Evolutionary conservation across 768 basidiomycete species (phyloP), one percentile per base, ranked within the genome.

Genomic region (Boletus eberwhitei): DNA sequence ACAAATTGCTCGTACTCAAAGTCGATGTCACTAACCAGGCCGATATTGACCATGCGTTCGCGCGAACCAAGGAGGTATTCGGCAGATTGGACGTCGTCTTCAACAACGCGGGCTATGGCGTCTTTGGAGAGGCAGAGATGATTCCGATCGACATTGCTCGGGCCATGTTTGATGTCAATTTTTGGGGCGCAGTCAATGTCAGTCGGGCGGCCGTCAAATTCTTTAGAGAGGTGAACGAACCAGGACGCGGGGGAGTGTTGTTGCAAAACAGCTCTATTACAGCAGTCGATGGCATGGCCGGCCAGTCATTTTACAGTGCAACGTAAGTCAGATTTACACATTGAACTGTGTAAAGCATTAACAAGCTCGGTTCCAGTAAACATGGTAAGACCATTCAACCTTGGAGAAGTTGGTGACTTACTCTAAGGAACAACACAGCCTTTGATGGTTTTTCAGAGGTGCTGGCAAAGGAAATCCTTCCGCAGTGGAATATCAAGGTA

Each of bases 401-500:
- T 17, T 8, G 17, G 1, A 2, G 0, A 17, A 4, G 13, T 17
- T 12, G 40, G n/a, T 8, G 19, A 37, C 54, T 53, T 12, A 57
- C 37, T 17, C 17, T 7, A 5, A 16, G 32, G 32, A 6, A 49
- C 21, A 29, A 5, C 31, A 4, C 45, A 74, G 72, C 73, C 0
- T 29, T 74, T 1, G 74, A 76, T 44, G 73, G 68, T 3, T 62
- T 74, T 44, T 71, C 67, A 2, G 65, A 73, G 52, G 48, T 68
- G 4, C 53, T 77, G 5, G 59, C 64, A 1, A 64, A 63, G 38
- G 78, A 79, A 48, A 37, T 79, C 39, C 63, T 66, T 17, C 75
- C 74, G 1, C 61, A 61, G 13, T 79, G 78, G 76, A 78, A 77
- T 52, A 77, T 77, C 60, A 59, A 52, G 52, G 59, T 58, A 5